phyloP scores from a whole-genome alignment of 2,329 filamentous ascomycete genomes.

The Nothopassalora personata region DNA sequence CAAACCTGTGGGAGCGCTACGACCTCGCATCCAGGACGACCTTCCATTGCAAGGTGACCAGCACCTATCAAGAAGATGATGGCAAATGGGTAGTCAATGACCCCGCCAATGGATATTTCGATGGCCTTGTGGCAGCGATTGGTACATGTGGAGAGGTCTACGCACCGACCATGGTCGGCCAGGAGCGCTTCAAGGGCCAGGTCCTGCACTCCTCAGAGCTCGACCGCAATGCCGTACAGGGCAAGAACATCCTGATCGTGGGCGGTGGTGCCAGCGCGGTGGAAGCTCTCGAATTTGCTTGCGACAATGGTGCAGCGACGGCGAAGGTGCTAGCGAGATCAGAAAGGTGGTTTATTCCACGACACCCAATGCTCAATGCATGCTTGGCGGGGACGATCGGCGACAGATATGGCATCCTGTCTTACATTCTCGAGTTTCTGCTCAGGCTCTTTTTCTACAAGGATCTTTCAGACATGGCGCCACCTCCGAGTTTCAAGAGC shows the following conservation, averaged over 20 bases:
- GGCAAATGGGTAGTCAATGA: slow-evolving; percentile 76
- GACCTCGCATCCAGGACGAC: slow-evolving; percentile 62
- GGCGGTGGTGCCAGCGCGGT: slow-evolving; percentile 78
- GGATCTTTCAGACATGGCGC: slow-evolving; percentile 68
- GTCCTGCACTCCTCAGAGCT: slow-evolving; percentile 74
- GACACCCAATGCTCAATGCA: slow-evolving; percentile 67
- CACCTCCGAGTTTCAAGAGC: slow-evolving; percentile 48
- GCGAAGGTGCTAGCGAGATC: slow-evolving; percentile 56
- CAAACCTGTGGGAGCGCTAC: slow-evolving; percentile 68
- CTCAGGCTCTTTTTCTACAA: slow-evolving; percentile 76
- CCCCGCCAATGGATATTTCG: slow-evolving; percentile 63
- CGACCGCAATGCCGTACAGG: slow-evolving; percentile 65
- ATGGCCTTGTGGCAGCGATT: slow-evolving; percentile 71
- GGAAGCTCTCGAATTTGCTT: slow-evolving; percentile 75
- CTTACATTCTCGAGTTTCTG: slow-evolving; percentile 70
- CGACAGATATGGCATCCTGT: slow-evolving; percentile 64
- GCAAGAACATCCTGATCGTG: slow-evolving; percentile 70
- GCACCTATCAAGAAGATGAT: slow-evolving; percentile 61
- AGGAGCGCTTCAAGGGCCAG: slow-evolving; percentile 56
- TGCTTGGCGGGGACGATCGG: slow-evolving; percentile 73
- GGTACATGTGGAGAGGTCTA: slow-evolving; percentile 66
- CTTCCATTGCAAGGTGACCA: slow-evolving; percentile 65
- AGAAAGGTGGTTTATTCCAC: slow-evolving; percentile 44
- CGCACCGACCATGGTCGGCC: slow-evolving; percentile 56
- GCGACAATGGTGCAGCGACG: slow-evolving; percentile 59